Base-by-base conservation (phyloP, 106 monocot genomes). In the Dioscorea alata region DNA sequence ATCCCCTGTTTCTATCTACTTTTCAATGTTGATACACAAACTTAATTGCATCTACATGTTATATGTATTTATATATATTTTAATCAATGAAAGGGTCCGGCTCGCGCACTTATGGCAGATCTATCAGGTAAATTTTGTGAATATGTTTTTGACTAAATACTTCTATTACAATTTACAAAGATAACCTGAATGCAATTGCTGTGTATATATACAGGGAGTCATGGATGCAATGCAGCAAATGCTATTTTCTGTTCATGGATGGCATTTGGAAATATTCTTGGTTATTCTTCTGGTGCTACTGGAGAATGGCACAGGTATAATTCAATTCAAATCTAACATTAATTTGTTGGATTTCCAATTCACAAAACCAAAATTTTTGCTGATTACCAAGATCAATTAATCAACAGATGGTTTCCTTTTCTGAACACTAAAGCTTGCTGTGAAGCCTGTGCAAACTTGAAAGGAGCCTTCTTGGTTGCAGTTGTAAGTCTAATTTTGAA, bases 241-340 rank as follows among this genome's bases (percentile, higher is more conserved):
- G 93, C 93, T 23, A 93, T 99, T 59, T 99, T 93, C 74, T 93
- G 89, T 34, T 83, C 93, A 18, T 99, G 99, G 99, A 93, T 99
- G 99, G 99, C 93, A 53, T 13, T 99, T 48, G 99, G 99, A 34
- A 99, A 99, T 69, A 99, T 99, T 69, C 67, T 99, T 50, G 99
- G 99, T 50, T 99, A 90, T 64, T 87, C 99, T 74, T 80, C 99
- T 48, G 99, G 99, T 76, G 75, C 99, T 20, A 93, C 65, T 56
- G 88, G 85, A 32, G 14, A 74, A 48, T 99, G 93, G 93, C 85
- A 99, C 70, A 93, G 83, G 99, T 97, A 82, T 49, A 60, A 42
- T 6, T 42, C 9, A 42, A 42, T 42, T 5, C 42, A 6, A 8
- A 2, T 3, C 2, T 42, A 42, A 42, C 42, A 42, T 3, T 2